Conservation (phyloP, 2,329 filamentous ascomycete species). For the Pezicula carpinea region DNA sequence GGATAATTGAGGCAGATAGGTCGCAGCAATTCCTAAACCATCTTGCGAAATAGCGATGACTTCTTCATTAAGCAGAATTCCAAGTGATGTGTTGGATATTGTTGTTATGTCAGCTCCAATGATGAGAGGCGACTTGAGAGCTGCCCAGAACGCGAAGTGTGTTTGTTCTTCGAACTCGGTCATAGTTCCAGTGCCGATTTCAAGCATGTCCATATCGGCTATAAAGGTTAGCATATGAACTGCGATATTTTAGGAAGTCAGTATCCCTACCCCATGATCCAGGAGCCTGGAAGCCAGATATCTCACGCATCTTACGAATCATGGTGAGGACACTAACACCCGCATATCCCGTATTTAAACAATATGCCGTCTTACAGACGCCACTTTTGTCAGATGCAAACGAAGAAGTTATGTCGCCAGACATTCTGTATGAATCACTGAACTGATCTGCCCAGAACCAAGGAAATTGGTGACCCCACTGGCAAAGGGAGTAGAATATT, state of each 20-base stretch:
- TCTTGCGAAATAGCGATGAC: slow-evolving; percentile 34
- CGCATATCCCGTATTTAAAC: slow-evolving; percentile 31
- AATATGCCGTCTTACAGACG: slow-evolving; percentile 29
- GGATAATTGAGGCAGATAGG: slow-evolving; percentile 19
- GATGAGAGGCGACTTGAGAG: slow-evolving; percentile 40
- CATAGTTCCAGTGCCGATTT: slow-evolving; percentile 35
- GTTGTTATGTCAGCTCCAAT: slow-evolving; percentile 34
- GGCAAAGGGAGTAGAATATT: slow-evolving; percentile 13
- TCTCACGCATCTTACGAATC: slow-evolving; percentile 31
- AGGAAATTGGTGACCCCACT: slow-evolving; percentile 15
- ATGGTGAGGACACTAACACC: slow-evolving; percentile 28
- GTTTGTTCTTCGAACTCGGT: slow-evolving; percentile 34
- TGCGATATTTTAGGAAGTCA: neutral
- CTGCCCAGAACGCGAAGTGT: slow-evolving; percentile 42
- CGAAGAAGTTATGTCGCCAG: slow-evolving; percentile 20
- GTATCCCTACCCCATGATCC: slow-evolving; percentile 22
- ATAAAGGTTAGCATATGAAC: neutral
- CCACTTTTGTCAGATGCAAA: slow-evolving; percentile 20
- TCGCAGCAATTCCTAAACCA: slow-evolving; percentile 20
- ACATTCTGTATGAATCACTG: slow-evolving; percentile 24
- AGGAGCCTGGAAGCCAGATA: slow-evolving; percentile 26
- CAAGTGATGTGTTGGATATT: slow-evolving; percentile 24
- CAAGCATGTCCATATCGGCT: slow-evolving; percentile 38
- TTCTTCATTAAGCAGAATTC: slow-evolving; percentile 30
- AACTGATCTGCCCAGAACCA: slow-evolving; percentile 15